Conservation (phyloP, 371 early-diverging fungal species). For the Mortierella polycephala region DNA sequence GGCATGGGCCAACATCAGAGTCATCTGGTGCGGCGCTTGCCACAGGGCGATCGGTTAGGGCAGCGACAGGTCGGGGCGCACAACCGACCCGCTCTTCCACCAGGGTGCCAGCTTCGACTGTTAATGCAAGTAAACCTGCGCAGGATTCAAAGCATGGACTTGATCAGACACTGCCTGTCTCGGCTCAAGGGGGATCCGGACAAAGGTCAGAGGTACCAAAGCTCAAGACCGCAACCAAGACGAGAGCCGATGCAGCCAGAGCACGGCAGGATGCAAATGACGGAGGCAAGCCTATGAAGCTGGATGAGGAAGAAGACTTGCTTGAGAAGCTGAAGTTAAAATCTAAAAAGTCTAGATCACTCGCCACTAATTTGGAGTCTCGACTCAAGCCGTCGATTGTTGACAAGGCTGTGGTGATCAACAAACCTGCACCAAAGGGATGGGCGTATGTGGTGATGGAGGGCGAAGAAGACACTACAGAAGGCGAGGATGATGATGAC, state of each 20-base stretch:
- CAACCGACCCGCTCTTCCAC: not conserved
- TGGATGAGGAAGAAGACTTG: constrained; percentile 36
- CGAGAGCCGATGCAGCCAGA: constrained; percentile 41
- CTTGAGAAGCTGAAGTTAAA: constrained; percentile 38
- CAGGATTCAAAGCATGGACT: constrained; percentile 6
- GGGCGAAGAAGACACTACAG: constrained; percentile 50
- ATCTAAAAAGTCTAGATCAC: constrained; percentile 48
- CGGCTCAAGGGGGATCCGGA: constrained; percentile 7
- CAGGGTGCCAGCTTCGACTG: not conserved
- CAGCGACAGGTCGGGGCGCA: constrained; percentile 4
- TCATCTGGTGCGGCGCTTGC: constrained; percentile 9
- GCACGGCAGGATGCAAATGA: constrained; percentile 26
- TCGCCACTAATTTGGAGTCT: constrained; percentile 47
- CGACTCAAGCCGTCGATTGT: constrained; percentile 52
- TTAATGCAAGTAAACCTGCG: not conserved
- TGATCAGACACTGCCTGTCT: constrained; percentile 15
- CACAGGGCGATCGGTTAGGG: constrained; percentile 13
- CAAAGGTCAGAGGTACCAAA: constrained; percentile 25
- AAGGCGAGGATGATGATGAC: constrained; percentile 39
- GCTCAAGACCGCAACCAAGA: constrained; percentile 41
- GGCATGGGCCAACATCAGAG: constrained; percentile 3
- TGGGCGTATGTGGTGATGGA: constrained; percentile 57
- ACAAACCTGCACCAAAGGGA: constrained; percentile 55
- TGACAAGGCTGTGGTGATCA: constrained; percentile 43
- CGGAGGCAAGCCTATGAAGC: not conserved